phyloP scores from a whole-genome alignment of 2,329 filamentous ascomycete species.

The Phialophora expanda region DNA sequence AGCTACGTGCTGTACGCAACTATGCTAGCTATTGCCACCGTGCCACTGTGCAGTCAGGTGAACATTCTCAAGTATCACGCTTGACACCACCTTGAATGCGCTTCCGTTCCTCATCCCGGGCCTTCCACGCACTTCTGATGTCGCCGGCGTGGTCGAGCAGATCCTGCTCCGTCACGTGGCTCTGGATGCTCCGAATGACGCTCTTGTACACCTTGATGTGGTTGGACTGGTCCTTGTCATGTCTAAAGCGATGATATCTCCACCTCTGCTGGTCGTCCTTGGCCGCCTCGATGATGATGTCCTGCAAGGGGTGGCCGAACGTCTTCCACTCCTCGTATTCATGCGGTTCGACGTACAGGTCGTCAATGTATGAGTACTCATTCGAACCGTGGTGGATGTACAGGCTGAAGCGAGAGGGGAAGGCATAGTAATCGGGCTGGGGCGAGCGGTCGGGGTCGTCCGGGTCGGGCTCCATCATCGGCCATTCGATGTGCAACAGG shows the following conservation, averaged over 20 bases:
- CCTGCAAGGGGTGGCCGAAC: slow-evolving; percentile 76
- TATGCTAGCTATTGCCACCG: no score
- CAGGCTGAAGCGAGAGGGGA: slow-evolving; percentile 72
- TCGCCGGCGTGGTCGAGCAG: slow-evolving; percentile 69
- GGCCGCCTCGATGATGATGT: slow-evolving; percentile 87
- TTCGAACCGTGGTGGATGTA: slow-evolving; percentile 69
- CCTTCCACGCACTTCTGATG: slow-evolving; percentile 84
- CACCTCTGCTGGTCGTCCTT: slow-evolving; percentile 68
- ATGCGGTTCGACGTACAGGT: slow-evolving; percentile 70
- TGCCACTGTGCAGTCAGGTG: no score
- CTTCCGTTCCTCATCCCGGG: slow-evolving; percentile 39
- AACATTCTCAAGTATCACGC: not conserved
- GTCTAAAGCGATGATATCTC: slow-evolving; percentile 86
- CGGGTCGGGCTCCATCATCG: slow-evolving; percentile 69
- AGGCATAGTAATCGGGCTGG: slow-evolving; percentile 77
- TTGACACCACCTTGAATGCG: slow-evolving; percentile 17
- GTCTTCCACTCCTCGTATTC: slow-evolving; percentile 86
- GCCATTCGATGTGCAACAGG: slow-evolving; percentile 77
- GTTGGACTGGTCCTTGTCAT: slow-evolving; percentile 91
- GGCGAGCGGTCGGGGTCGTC: slow-evolving; percentile 70
- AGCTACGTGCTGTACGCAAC: not conserved
- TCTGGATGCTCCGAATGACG: slow-evolving; percentile 86
- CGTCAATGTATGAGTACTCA: slow-evolving; percentile 69
- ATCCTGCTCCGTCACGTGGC: slow-evolving; percentile 82
- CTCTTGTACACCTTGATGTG: slow-evolving; percentile 82